These are phyloP conservation scores for Cystobasidium sp. DNA, from an alignment of 1,284 basidiomycete genomes.

Conservation along the genomic window DNA sequence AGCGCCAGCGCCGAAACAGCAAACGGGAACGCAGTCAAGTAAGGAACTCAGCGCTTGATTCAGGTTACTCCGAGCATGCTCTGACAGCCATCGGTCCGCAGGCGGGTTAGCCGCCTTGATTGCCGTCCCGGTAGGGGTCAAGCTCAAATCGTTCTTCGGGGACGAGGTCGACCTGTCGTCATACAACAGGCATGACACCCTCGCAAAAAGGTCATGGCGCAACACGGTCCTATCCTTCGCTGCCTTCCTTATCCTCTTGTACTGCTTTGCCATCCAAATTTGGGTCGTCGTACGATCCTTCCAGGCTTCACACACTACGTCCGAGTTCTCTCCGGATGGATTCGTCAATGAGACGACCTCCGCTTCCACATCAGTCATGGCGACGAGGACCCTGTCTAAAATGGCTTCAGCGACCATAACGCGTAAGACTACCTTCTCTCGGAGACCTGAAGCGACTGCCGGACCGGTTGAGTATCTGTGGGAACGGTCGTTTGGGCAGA, in stretches of 20 bases:
- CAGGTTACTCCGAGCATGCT: too few relatives aligned
- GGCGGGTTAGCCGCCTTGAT: neutral
- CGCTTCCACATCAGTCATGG: neutral
- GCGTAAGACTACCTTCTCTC: neutral
- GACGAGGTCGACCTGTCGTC: neutral
- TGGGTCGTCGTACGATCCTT: conserved; percentile 28
- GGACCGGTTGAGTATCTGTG: neutral
- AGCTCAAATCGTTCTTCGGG: conserved; percentile 27
- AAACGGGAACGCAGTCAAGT: too few relatives aligned
- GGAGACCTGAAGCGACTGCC: neutral
- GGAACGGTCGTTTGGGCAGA: neutral
- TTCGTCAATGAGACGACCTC: neutral
- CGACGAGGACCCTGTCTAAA: too few relatives aligned
- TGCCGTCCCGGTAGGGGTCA: neutral
- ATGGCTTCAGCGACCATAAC: neutral
- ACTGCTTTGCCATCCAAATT: conserved; percentile 28
- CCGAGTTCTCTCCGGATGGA: neutral
- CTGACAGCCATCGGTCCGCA: neutral
- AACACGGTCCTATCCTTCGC: conserved; percentile 21
- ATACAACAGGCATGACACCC: neutral
- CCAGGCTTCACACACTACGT: neutral
- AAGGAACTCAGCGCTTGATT: too few relatives aligned
- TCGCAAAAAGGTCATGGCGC: conserved; percentile 24
- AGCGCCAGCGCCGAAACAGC: too few relatives aligned
- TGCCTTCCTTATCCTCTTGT: conserved; percentile 24